Conservation (phyloP, 2,329 filamentous ascomycete genomes). For the Mycosphaerella sp. region DNA sequence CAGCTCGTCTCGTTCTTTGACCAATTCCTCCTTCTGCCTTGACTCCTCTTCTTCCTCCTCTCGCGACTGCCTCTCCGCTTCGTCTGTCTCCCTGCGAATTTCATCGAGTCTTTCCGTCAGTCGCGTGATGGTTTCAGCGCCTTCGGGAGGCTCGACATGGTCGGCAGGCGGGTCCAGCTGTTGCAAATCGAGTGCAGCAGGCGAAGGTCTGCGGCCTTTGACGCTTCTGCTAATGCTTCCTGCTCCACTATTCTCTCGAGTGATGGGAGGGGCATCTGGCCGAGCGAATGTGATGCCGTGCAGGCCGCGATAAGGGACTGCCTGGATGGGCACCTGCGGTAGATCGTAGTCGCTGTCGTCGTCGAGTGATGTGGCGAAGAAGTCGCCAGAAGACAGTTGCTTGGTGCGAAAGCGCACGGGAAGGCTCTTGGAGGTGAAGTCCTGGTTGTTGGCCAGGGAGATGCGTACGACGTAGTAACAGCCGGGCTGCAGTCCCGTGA, state of each 20-base stretch:
- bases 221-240: conserved; percentile 58
- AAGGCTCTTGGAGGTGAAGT: conserved; percentile 84
- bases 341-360: conserved; percentile 36
- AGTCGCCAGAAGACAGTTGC: conserved; percentile 39
- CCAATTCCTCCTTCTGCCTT: conserved; percentile 46
- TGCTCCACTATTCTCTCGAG: conserved; percentile 58
- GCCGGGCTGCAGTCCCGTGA: conserved; percentile 77
- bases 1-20: conserved; percentile 73
- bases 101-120: conserved; percentile 75
- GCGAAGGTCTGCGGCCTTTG: conserved; percentile 66
- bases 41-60: conserved; percentile 53
- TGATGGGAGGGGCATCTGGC: conserved; percentile 56
- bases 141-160: conserved; percentile 46
- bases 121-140: conserved; percentile 64
- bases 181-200: conserved; percentile 36
- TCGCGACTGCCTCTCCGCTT: conserved; percentile 61
- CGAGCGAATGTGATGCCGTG: conserved; percentile 54
- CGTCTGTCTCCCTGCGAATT: conserved; percentile 77
- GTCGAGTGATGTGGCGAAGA: conserved; percentile 33
- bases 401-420: conserved; percentile 76
- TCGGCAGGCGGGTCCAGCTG: conserved; percentile 37
- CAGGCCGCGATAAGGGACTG: conserved; percentile 43
- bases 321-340: conserved; percentile 45
- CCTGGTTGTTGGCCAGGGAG: conserved; percentile 82
- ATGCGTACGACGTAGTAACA: conserved; percentile 92